These are phyloP conservation scores for Lepiota venenata DNA, from an alignment of 768 basidiomycete genomes.

Conservation along the genomic window DNA sequence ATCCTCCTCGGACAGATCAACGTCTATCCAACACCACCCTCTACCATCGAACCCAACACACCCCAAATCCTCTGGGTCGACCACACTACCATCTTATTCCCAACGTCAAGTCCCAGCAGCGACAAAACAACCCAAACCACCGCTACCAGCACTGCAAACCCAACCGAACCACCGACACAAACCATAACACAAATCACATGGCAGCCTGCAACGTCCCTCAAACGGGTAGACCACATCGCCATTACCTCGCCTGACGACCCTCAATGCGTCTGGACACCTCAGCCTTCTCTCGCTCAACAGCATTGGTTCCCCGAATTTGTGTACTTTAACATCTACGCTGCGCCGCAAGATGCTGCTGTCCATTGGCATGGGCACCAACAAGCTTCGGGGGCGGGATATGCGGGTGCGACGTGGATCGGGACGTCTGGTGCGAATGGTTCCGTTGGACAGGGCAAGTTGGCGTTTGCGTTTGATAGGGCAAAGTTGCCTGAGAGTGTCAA, in stretches of 20 bases:
- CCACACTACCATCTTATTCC: conserved; percentile 25
- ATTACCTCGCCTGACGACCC: conserved; percentile 50
- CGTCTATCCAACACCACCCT: conserved; percentile 40
- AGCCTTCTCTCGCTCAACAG: conserved; percentile 28
- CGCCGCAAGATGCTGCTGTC: conserved; percentile 17
- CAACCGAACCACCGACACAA: conserved; percentile 1
- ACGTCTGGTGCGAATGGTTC: conserved; percentile 33
- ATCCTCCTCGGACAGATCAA: conserved; percentile 61
- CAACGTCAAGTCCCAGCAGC: not conserved
- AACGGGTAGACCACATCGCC: conserved; percentile 25
- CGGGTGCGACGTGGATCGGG: conserved; percentile 40
- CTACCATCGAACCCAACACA: conserved; percentile 24
- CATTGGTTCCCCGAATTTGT: conserved; percentile 50
- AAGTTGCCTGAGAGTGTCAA: conserved; percentile 23
- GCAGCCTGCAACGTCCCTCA: conserved; percentile 50
- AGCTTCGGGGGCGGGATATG: too few relatives aligned
- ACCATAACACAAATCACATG: conserved; percentile 48
- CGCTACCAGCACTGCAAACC: too few relatives aligned
- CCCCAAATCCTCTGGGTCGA: conserved; percentile 53
- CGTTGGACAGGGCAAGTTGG: conserved; percentile 31
- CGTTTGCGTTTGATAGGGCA: conserved; percentile 29
- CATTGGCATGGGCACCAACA: too few relatives aligned
- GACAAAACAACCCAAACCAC: not conserved
- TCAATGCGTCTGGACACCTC: conserved; percentile 51
- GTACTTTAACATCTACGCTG: conserved; percentile 68